Evolutionary conservation across 352 stramenopile species (phyloP), one percentile per base, ranked within the genome.

Genomic region (Saprolegnia parasitica): DNA sequence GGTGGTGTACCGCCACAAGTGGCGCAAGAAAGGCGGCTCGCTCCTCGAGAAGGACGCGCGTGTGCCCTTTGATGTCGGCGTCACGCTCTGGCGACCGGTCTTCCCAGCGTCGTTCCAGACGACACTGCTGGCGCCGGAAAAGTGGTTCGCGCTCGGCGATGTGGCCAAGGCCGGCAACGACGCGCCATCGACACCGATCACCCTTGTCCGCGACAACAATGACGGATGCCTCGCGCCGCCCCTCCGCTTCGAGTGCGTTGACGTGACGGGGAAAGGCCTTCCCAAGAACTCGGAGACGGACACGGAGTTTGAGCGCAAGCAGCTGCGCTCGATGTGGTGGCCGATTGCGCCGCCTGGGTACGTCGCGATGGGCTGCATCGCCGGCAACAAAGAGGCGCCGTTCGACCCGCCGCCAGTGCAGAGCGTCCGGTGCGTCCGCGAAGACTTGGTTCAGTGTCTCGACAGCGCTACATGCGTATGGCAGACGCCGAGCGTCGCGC

Each of bases 251-350:
- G 84, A 95, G 52, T 84, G 84, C 2, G 81, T 94, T 0, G 87
- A 95, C 58, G 80, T 94, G 23, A 90, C 83, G 37, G 87, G 86
- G 9, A 94, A 90, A 68, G 87, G 87, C 0, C 73, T 95, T 9
- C 87, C 86, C 16, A 79, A 75, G 57, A 95, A 93, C 66, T 90
- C 83, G 0, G 82, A 90, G 29, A 84, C 75, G 23, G 80, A 93
- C 47, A 66, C 73, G 0, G 84, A 93, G 32, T 89, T 94, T 39
- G 80, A 92, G 32, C 81, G 79, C n/a, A 95, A 95, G 70, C 86
- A 95, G 39, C 62, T 91, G 18, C 84, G 87, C 0, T 93, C 83
- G 0, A 63, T 95, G 37, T 95, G 87, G 87, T 93, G 84, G 83
- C 87, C 87, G 8, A 77, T 94, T 37, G 82, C 87, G 2, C 87